phyloP scores from a whole-genome alignment of 257 asterid genomes.

The Lycium barbarum region DNA sequence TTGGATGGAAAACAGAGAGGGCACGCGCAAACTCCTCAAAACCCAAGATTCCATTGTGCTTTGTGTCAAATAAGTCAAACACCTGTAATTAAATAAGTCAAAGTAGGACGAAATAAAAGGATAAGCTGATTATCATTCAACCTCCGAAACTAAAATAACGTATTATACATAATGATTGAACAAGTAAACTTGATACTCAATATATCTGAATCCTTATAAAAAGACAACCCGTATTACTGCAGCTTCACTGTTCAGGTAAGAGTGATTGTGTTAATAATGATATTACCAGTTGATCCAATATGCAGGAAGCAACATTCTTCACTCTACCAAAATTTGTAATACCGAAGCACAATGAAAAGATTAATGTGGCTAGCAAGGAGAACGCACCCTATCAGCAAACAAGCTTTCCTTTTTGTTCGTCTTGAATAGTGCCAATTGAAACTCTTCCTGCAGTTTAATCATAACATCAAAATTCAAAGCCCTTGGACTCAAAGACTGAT shows the following conservation, averaged over 20 bases:
- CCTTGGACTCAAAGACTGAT: background rate
- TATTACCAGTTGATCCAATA: background rate
- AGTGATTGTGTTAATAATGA: background rate
- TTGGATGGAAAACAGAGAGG: slow-evolving; percentile 88
- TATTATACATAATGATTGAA: background rate
- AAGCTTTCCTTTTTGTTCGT: slow-evolving; percentile 78
- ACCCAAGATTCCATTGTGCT: slow-evolving; percentile 80
- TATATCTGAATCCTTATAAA: slow-evolving; percentile 9
- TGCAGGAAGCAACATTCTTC: background rate
- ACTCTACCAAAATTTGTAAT: background rate
- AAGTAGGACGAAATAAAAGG: background rate
- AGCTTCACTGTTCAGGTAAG: background rate
- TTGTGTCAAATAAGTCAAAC: slow-evolving; percentile 80
- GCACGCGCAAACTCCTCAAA: slow-evolving; percentile 90
- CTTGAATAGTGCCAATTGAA: slow-evolving; percentile 85
- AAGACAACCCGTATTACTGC: background rate
- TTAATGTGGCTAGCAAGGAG: slow-evolving; percentile 37
- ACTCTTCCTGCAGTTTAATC: slow-evolving; percentile 71
- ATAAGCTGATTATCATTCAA: slow-evolving; percentile 8
- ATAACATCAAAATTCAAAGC: slow-evolving; percentile 20
- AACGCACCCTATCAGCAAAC: slow-evolving; percentile 89
- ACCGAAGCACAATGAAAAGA: slow-evolving; percentile 43
- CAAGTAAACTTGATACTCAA: background rate
- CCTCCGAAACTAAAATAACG: background rate
- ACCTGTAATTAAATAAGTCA: slow-evolving; percentile 51